Evolutionary conservation across 305 asterid species (phyloP), one percentile per base, ranked within the genome.

Genomic region (Caryopteris hybrid): DNA sequence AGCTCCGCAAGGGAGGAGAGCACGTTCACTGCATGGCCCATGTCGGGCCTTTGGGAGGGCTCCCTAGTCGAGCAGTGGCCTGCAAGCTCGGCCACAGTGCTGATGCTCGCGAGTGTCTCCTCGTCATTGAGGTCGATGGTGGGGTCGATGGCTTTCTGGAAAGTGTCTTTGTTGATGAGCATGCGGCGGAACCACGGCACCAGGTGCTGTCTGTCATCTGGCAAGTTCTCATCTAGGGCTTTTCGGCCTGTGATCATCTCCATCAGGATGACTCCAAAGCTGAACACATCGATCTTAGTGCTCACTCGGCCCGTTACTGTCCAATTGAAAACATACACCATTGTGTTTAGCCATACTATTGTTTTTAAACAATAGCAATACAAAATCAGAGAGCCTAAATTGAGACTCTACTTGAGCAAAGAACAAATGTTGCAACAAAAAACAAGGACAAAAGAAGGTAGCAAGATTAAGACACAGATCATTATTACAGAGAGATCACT

Each of bases 281-380:
- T 85, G 79, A 80, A 94, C 45, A 94, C 99, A 3, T 94, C 99
- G 11, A 94, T 86, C 76, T 93, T 94, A 1, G 99, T 94, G 11
- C 90, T 94, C 83, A 94, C 99, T 42, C 97, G 71, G 9, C 99
- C 99, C 23, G 92, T 91, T 74, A 91, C 99, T 94, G 78, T 79
- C 56, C 72, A 72, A 17, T 56, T 18, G 33, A 12, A 52, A 52
- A 51, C 23, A 12, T 17, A 22, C 27, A 43, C 42, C 21, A 39
- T 20, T 16, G 11, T 31, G 34, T 18, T 21, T n/a, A 42, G 22
- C n/a, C 20, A 14, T 9, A 11, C 18, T 6, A 36, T 36, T 8
- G 11, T 9, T 36, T 36, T 36, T 36, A 2, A 0, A 9, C 1
- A 6, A 36, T n/a, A 36, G 10, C 41, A 36, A 36, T 8, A 36